Percentiles rank a stretch among this genome's conserved stretches.
Conservation (phyloP, 768 basidiomycete species). For the Imleria badia region DNA sequence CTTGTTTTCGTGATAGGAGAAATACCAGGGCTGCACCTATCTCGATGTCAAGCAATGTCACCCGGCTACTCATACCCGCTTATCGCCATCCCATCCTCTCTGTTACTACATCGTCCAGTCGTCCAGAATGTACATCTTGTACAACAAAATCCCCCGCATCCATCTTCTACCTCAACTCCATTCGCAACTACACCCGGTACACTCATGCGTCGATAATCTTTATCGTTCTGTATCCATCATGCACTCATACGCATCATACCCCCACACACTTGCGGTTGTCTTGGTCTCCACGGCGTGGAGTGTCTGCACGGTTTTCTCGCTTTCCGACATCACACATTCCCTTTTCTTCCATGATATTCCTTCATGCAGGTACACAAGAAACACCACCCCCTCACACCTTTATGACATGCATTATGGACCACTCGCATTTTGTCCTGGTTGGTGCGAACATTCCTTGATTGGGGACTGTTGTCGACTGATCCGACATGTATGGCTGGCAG, state of each 20-base stretch:
- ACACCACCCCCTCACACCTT: slow-evolving; percentile 10
- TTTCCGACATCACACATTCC: slow-evolving; percentile 13
- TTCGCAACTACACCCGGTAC: slow-evolving; percentile 26
- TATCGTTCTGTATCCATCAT: slow-evolving; percentile 37
- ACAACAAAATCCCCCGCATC: slow-evolving; percentile 16
- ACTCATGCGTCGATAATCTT: slow-evolving; percentile 30
- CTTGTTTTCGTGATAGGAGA: slow-evolving; percentile 30
- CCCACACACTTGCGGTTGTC: slow-evolving; percentile 18
- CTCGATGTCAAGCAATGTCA: slow-evolving; percentile 14
- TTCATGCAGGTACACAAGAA: slow-evolving; percentile 25
- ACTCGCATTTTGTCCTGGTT: slow-evolving; percentile 25
- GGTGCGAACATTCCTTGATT: slow-evolving; percentile 14
- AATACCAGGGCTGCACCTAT: slow-evolving; percentile 28
- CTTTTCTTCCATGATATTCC: slow-evolving; percentile 10
- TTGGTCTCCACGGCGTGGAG: slow-evolving; percentile 17
- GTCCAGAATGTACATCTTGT: slow-evolving; percentile 23
- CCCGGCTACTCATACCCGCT: neutral
- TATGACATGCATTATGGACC: slow-evolving; percentile 32
- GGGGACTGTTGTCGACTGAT: slow-evolving; percentile 18
- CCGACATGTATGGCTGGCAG: slow-evolving; percentile 13
- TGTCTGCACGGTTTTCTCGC: slow-evolving; percentile 11
- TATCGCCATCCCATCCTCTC: slow-evolving; percentile 2
- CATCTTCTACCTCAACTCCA: slow-evolving; percentile 9
- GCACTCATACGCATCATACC: slow-evolving; percentile 30
- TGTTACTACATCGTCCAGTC: slow-evolving; percentile 1